phyloP scores from a whole-genome alignment of 2,329 filamentous ascomycete species.

The Penicillium thymicola region DNA sequence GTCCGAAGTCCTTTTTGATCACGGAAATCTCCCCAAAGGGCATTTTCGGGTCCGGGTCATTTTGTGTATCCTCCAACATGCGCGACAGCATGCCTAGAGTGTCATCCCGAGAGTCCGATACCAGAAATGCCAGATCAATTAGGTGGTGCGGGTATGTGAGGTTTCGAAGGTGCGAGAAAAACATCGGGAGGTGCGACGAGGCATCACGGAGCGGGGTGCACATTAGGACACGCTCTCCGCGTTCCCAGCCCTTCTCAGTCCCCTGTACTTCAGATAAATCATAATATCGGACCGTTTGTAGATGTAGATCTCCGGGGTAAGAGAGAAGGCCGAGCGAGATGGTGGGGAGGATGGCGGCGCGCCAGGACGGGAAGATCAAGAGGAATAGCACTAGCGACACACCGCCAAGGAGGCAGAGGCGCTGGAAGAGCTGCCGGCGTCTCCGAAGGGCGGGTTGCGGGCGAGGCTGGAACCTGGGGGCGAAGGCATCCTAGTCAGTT shows the following conservation, averaged over 20 bases:
- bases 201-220: conserved; percentile 94
- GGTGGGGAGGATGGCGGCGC: conserved; percentile 59
- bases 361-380: conserved; percentile 71
- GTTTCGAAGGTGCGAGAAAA: conserved; percentile 95
- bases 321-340: conserved; percentile 69
- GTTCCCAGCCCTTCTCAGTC: conserved; percentile 89
- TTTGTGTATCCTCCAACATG: conserved; percentile 75
- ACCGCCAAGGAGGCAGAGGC: conserved; percentile 58
- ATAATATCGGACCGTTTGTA: conserved; percentile 96
- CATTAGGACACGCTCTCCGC: conserved; percentile 89
- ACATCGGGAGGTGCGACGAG: conserved; percentile 89
- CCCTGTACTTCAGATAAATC: conserved; percentile 89
- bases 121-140: conserved; percentile 92
- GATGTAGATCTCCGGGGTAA: conserved; percentile 66
- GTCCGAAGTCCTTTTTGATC: conserved; percentile 97
- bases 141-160: conserved; percentile 96
- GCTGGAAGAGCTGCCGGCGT: conserved; percentile 68
- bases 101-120: conserved; percentile 93
- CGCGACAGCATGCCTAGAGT: conserved; percentile 74
- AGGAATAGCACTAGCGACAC: conserved; percentile 62
- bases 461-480: conserved; percentile 75
- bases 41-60: conserved; percentile 71
- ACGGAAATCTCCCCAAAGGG: conserved; percentile 95
- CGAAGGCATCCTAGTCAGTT: conserved; percentile 5
- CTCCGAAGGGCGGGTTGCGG: conserved; percentile 70